Evolutionary conservation across 371 early-diverging fungal species (phyloP).

Genomic region (Syncephalastrum racemosum): DNA sequence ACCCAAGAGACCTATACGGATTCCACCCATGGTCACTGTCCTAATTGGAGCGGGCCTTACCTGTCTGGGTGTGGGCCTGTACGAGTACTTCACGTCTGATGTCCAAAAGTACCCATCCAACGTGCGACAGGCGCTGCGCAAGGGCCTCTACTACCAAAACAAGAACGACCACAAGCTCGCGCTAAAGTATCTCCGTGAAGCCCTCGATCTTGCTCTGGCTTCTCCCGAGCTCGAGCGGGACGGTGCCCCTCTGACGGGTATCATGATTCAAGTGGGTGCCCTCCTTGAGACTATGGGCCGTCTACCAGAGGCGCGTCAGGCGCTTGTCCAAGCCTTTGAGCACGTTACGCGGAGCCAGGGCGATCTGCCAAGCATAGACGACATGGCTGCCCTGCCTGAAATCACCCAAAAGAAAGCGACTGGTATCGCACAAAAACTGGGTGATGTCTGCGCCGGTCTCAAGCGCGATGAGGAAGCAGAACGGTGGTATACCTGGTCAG

Average conservation of each 20-base stretch:
- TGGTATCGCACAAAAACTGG: conserved; percentile 63
- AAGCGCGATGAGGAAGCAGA: conserved; percentile 59
- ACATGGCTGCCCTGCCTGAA: conserved; percentile 12
- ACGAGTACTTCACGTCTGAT: conserved; percentile 55
- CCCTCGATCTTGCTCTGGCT: conserved; percentile 46
- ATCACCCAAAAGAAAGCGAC: conserved; percentile 46
- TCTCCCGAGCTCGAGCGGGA: conserved; percentile 48
- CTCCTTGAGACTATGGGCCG: conserved; percentile 51
- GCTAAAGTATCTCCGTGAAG: conserved; percentile 49
- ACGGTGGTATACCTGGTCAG: conserved; percentile 62
- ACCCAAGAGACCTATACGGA: not conserved
- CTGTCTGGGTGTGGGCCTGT: conserved; percentile 51
- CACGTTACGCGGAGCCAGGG: not conserved
- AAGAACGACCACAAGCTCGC: conserved; percentile 48
- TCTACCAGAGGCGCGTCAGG: conserved; percentile 55
- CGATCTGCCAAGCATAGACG: not conserved
- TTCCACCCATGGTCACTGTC: conserved; percentile 38
- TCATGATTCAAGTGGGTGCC: conserved; percentile 62
- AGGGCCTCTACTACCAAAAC: conserved; percentile 61
- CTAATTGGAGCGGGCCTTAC: conserved; percentile 42
- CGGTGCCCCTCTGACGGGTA: conserved; percentile 59
- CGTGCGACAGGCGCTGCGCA: conserved; percentile 56
- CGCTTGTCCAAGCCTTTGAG: conserved; percentile 40
- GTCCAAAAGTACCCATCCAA: conserved; percentile 58
- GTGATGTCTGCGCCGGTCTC: conserved; percentile 48